phyloP scores from a whole-genome alignment of 805 yeast species.

The Geotrichum ghanense region DNA sequence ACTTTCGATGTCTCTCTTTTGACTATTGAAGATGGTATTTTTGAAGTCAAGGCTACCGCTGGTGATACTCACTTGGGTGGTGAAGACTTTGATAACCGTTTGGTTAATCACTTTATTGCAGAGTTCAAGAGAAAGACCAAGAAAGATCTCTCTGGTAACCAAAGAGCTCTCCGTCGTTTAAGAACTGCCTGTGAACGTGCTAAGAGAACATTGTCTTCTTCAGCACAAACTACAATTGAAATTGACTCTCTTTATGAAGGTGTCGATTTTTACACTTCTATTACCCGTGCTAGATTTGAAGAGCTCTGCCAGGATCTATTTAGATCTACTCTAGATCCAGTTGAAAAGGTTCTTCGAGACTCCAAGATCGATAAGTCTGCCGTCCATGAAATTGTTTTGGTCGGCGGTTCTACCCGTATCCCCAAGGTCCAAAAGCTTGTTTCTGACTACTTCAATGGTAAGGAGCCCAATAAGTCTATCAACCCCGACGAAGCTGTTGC shows the following conservation, averaged over 20 bases:
- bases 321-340: conserved; percentile 87
- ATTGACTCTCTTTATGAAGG: conserved; percentile 90
- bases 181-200: conserved; percentile 98
- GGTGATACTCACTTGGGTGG: conserved; percentile 93
- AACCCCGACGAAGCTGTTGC: conserved; percentile 99
- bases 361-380: conserved; percentile 77
- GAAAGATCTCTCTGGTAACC: conserved; percentile 81
- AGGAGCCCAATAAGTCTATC: conserved; percentile 89
- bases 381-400: conserved; percentile 81
- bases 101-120: conserved; percentile 79
- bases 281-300: conserved; percentile 94
- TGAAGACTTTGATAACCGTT: conserved; percentile 94
- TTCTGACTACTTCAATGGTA: conserved; percentile 91
- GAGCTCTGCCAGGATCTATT: conserved; percentile 86
- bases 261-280: conserved; percentile 85
- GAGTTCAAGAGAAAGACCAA: conserved; percentile 96
- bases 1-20: conserved; percentile 92
- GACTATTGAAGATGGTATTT: conserved; percentile 88
- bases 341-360: conserved; percentile 84
- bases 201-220: conserved; percentile 90
- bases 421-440: conserved; percentile 92
- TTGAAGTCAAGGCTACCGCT: conserved; percentile 90
- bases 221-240: conserved; percentile 87
- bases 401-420: conserved; percentile 96
- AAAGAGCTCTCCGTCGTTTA: conserved; percentile 93